Percentiles rank a stretch among this genome's conserved stretches.
phyloP scores from a whole-genome alignment of 2,329 filamentous ascomycete genomes.

The Sarocladium oryzae region DNA sequence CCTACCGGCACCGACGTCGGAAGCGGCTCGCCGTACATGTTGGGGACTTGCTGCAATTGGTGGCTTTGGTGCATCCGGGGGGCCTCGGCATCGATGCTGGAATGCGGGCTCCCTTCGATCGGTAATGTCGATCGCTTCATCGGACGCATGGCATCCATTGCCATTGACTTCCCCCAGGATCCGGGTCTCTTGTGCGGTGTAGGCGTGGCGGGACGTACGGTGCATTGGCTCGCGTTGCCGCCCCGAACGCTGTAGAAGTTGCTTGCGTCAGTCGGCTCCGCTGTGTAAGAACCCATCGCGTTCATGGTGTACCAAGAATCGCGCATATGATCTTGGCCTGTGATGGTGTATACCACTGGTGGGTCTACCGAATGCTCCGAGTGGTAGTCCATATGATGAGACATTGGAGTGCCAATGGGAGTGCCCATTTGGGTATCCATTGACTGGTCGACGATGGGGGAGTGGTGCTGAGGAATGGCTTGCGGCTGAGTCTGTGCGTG shows the following conservation, averaged over 20 bases:
- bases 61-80: slow-evolving; percentile 8
- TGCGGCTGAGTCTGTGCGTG: neutral
- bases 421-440: slow-evolving; percentile 9
- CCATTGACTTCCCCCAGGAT: slow-evolving; percentile 31
- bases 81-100: neutral
- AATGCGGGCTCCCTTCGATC: slow-evolving; percentile 19
- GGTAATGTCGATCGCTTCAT: slow-evolving; percentile 27
- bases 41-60: slow-evolving; percentile 12
- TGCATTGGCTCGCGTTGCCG: slow-evolving; percentile 13
- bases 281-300: slow-evolving; percentile 11
- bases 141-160: slow-evolving; percentile 30
- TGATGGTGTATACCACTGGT: slow-evolving; percentile 13
- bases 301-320: slow-evolving; percentile 19
- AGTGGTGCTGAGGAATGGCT: neutral
- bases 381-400: slow-evolving; percentile 8
- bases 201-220: slow-evolving; percentile 29
- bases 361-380: slow-evolving; percentile 11
- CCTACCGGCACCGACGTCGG: slow-evolving; percentile 11
- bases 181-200: slow-evolving; percentile 32
- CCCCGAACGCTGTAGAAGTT: slow-evolving; percentile 8
- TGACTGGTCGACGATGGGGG: neutral
- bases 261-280: neutral
- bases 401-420: slow-evolving; percentile 5
- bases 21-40: slow-evolving; percentile 14
- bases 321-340: slow-evolving; percentile 10